A percentile compares a stretch with the other conserved stretches of the same genome.
Conservation (phyloP, 441 rosid genomes). For the Flueggea neowawraea region DNA sequence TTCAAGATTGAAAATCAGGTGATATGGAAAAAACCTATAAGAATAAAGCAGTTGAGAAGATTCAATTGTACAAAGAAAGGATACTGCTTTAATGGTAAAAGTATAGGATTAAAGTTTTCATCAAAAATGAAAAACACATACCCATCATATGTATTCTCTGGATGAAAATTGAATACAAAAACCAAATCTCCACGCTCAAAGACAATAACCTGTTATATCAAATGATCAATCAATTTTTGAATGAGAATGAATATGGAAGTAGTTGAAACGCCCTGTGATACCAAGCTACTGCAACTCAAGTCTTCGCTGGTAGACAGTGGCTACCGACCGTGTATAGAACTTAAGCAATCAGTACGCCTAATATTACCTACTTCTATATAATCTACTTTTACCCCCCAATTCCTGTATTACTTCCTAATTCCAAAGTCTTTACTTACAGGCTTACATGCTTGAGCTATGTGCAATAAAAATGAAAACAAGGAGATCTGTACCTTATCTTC, state of each 20-base stretch:
- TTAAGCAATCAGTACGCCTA: no score
- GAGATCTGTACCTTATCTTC: conserved; percentile 59
- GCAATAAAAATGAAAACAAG: neutral
- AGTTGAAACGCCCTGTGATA: neutral
- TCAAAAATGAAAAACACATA: conserved; percentile 18
- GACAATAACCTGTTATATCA: conserved; percentile 61
- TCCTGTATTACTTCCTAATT: no score
- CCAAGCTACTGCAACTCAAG: no score
- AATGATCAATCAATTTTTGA: conserved; percentile 8
- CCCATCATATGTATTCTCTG: conserved; percentile 72
- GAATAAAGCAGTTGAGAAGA: neutral
- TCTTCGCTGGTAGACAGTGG: no score
- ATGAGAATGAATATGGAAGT: neutral
- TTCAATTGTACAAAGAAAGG: no score
- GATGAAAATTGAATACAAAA: conserved; percentile 82
- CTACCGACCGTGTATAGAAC: no score
- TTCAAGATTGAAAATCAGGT: neutral
- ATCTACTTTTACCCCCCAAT: no score
- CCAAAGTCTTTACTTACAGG: no score
- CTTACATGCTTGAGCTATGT: neutral
- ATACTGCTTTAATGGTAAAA: neutral
- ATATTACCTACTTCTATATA: no score
- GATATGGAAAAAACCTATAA: no score
- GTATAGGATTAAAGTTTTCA: neutral
- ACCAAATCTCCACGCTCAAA: conserved; percentile 82